Evolutionary conservation across 345 rosid genomes (phyloP).

Genomic region (Microthlaspi erraticum): DNA sequence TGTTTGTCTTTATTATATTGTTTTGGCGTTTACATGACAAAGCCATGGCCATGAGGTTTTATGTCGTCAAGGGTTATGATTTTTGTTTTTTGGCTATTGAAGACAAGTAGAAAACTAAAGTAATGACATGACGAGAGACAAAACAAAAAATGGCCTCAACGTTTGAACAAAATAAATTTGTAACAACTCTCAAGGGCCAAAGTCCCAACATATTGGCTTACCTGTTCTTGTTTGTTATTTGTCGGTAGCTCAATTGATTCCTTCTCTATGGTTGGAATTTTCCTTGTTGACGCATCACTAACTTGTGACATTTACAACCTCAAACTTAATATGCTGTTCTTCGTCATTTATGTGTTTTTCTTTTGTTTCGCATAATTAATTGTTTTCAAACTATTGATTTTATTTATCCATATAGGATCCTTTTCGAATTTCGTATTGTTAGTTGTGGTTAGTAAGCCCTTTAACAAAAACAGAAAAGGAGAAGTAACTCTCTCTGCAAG

Average conservation of each 20-base stretch:
- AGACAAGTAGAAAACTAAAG: constrained; percentile 7
- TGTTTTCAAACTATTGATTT: neutral
- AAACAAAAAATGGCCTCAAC: constrained; percentile 34
- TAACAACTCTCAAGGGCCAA: constrained; percentile 17
- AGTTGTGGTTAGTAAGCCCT: too few species aligned
- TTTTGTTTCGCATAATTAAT: too few species aligned
- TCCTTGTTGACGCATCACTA: constrained; percentile 32
- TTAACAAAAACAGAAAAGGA: too few species aligned
- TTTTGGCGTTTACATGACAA: constrained; percentile 38
- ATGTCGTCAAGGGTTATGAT: constrained; percentile 38
- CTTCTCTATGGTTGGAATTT: constrained; percentile 33
- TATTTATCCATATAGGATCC: too few species aligned
- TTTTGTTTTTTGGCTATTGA: constrained; percentile 2
- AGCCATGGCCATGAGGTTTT: constrained; percentile 29
- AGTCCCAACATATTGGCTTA: constrained; percentile 15
- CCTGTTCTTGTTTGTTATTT: constrained; percentile 23
- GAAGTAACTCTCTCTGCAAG: too few species aligned
- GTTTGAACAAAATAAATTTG: constrained; percentile 1
- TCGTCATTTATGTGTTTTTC: neutral
- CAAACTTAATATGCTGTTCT: neutral
- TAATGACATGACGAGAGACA: constrained; percentile 40
- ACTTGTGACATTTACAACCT: constrained; percentile 19
- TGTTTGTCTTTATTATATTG: constrained; percentile 27
- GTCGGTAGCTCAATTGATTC: constrained; percentile 38
- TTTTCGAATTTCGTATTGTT: too few species aligned